Conservation (phyloP, 129 eudicot genomes). For the Flaveria brownii region DNA sequence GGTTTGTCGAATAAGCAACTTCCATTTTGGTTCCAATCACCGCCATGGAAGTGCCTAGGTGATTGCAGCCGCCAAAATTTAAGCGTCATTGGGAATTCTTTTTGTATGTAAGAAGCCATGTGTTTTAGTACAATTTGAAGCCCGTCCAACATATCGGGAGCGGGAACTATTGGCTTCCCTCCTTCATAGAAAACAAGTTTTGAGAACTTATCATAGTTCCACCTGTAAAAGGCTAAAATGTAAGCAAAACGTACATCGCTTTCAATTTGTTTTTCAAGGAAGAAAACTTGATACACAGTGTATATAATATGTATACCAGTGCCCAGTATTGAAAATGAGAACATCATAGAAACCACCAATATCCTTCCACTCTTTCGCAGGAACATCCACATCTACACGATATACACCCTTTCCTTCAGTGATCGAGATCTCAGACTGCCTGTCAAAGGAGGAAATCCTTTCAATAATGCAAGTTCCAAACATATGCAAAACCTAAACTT, state of each 20-base stretch:
- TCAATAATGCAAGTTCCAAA: background rate
- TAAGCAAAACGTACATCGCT: background rate
- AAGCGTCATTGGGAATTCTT: constrained; percentile 50
- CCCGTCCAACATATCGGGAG: constrained; percentile 66
- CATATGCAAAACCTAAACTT: background rate
- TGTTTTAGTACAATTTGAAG: constrained; percentile 61
- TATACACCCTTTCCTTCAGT: constrained; percentile 45
- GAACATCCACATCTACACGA: constrained; percentile 86
- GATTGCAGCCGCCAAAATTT: constrained; percentile 96
- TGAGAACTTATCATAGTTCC: constrained; percentile 87
- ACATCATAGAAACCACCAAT: constrained; percentile 74
- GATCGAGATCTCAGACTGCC: constrained; percentile 24
- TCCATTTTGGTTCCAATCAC: constrained; percentile 98
- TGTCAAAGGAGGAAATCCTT: background rate
- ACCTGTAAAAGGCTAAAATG: constrained; percentile 46
- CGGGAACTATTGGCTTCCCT: constrained; percentile 71
- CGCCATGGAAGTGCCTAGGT: constrained; percentile 89
- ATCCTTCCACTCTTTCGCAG: constrained; percentile 83
- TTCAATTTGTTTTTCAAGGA: background rate
- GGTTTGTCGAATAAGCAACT: constrained; percentile 84
- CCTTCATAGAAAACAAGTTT: constrained; percentile 73
- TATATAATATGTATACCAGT: constrained; percentile 48
- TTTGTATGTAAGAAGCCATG: constrained; percentile 69
- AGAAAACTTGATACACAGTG: too few species aligned
- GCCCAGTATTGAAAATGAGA: constrained; percentile 88